Base-by-base conservation (phyloP, 139 green algal genomes). In the Closterium sp. region DNA sequence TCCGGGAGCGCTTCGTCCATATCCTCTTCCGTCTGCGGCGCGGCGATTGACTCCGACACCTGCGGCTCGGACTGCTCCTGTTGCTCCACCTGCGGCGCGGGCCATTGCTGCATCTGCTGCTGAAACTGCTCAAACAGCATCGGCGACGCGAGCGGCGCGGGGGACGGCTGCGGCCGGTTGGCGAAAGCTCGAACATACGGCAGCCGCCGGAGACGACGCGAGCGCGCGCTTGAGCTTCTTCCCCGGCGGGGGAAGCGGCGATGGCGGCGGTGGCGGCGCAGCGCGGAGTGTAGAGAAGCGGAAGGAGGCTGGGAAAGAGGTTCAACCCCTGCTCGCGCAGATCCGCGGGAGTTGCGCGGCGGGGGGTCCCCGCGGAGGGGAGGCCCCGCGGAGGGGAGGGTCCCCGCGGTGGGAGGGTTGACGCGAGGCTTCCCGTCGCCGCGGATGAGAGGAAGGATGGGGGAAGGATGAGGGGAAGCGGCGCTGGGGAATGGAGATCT, bases 51-150 rank as follows among this genome's bases (percentile, higher is more conserved):
- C 85, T 87, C 28, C 28, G 85, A 30, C 85, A 34, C 28, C 85
- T 87, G 85, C 85, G n/a, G 85, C 85, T 87, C 28, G 28, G n/a
- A 24, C 85, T 87, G 85, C 85, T 87, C 24, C 79, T 86, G 79
- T 28, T 86, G 85, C 85, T 87, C 62, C 19, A 79, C 62, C 62
- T 79, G 62, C 62, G 62, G 62, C 62, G 19, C 62, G 62, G 62
- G 2, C 62, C 62, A 79, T 79, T 79, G 62, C 62, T 79, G 62
- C 62, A 79, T 79, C 17, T 79, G 62, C 62, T 79, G 62, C 62
- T 79, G 62, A 79, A 79, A 79, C 62, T 79, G 62, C 62, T 79
- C 62, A 4, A 79, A 79, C 0, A 79, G 62, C 62, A 79, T 79
- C 62, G 62, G 62, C 17, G 62, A 79, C 17, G 62, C 62, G 62